Percentiles rank a stretch among this genome's conserved stretches.
These are phyloP conservation scores for Gynochthodes officinalis DNA, from an alignment of 257 asterid species.

Conservation along the genomic window DNA sequence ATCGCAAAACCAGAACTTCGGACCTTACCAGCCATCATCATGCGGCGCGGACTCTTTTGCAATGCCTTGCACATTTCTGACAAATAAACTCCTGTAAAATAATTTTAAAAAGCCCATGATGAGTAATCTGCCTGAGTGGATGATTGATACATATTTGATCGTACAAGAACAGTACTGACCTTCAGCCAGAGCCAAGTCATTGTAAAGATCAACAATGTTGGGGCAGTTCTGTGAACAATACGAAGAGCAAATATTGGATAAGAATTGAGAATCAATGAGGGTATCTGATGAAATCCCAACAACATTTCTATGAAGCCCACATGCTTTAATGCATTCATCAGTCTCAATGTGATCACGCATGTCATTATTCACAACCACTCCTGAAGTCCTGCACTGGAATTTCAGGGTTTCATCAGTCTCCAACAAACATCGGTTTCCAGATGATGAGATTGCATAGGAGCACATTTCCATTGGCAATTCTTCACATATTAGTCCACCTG, in stretches of 20 bases:
- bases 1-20: slow-evolving; percentile 41
- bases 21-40: slow-evolving; percentile 29
- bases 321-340: slow-evolving; percentile 30
- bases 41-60: slow-evolving; percentile 30
- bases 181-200: slow-evolving; percentile 38
- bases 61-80: slow-evolving; percentile 35
- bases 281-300: slow-evolving; percentile 38
- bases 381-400: slow-evolving; percentile 33
- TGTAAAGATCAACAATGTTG: slow-evolving; percentile 41
- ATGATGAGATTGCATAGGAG: slow-evolving; percentile 28
- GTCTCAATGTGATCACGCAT: slow-evolving; percentile 23
- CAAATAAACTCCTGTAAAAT: slow-evolving; percentile 35
- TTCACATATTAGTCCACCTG: slow-evolving; percentile 35
- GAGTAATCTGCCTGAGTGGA: background rate
- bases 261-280: slow-evolving; percentile 20
- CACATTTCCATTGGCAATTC: slow-evolving; percentile 30
- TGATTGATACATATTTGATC: background rate
- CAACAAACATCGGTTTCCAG: slow-evolving; percentile 32
- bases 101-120: background rate
- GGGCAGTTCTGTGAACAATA: slow-evolving; percentile 35
- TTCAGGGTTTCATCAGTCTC: slow-evolving; percentile 24
- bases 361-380: slow-evolving; percentile 12
- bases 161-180: slow-evolving; percentile 12
- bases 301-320: slow-evolving; percentile 31
- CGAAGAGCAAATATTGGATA: slow-evolving; percentile 26